A percentile compares a stretch with the other conserved stretches of the same genome.
Evolutionary conservation across 2,329 filamentous ascomycete species (phyloP).

Genomic region (Leptographium radiaticola): DNA sequence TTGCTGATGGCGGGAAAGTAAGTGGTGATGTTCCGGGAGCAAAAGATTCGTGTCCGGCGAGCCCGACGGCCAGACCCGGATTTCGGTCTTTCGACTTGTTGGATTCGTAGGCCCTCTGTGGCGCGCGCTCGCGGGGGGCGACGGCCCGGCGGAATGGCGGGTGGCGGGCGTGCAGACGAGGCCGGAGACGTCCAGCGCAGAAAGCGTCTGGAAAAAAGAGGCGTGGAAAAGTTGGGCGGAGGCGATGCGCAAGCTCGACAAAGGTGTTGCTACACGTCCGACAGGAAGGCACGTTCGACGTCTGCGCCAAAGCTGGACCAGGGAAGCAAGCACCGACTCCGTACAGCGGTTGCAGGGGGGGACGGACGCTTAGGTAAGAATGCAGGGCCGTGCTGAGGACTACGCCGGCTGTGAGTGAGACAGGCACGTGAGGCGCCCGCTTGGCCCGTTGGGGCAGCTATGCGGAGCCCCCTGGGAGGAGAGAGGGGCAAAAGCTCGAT

Average conservation of each 20-base stretch:
- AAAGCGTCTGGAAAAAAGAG: not conserved
- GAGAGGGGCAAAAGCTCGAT: not conserved
- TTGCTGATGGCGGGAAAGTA: slow-evolving; percentile 8
- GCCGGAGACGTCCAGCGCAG: no score
- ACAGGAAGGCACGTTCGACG: not conserved
- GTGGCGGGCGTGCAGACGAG: no score
- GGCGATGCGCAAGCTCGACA: not conserved
- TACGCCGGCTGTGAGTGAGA: not conserved
- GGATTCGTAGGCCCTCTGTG: not conserved
- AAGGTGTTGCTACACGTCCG: not conserved
- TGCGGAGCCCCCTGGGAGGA: not conserved
- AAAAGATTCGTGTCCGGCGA: not conserved
- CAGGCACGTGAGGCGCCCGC: not conserved
- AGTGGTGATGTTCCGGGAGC: not conserved
- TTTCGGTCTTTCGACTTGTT: not conserved
- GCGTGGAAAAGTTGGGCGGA: not conserved
- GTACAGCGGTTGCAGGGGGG: not conserved
- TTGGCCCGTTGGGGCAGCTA: not conserved
- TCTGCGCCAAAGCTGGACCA: not conserved
- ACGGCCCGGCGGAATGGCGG: no score
- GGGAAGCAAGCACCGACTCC: no score
- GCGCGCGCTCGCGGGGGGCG: not conserved
- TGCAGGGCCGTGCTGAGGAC: not conserved
- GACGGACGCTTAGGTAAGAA: not conserved
- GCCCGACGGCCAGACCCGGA: not conserved